Base-by-base conservation (phyloP, 352 stramenopile species). In the Phytophthora cajani region DNA sequence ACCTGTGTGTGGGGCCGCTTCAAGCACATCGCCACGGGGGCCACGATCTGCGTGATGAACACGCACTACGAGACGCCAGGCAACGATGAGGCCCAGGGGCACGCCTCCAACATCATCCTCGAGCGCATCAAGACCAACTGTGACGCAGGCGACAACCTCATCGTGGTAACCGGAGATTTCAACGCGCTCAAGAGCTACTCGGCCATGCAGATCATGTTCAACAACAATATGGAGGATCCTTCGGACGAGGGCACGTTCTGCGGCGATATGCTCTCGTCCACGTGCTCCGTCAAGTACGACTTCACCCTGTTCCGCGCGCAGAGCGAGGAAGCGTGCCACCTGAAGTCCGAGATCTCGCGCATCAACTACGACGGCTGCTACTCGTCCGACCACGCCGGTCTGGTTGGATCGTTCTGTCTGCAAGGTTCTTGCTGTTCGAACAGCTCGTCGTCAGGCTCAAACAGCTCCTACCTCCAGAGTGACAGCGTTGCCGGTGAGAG, bases 21-120 rank as follows among this genome's bases (percentile, higher is more conserved):
- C 74, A 57, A 92, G 62, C 84, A 93, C 68, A 82, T 81, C 53
- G 62, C 59, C n/a, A 87, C 78, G 1, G 82, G 84, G 16, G 67
- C 83, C 14, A 91, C 81, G 0, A 84, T 90, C 1, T 95, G 87
- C 33, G 69, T 95, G 16, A 58, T 93, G 32, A 95, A 95, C 71
- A 93, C 87, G 51, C 87, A 93, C 78, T 95, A 90, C 67, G 87
- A 95, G 73, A 95, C 84, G 2, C 85, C 83, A 17, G 87, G 87
- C 5, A 92, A 93, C 19, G 78, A 92, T 33, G 77, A 88, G 47
- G 85, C 85, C 12, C 87, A 94, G 74, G 74, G 80, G 19, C 75
- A 93, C 54, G 84, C 73, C 21, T 88, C 87, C 7, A 77, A 86
- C 21, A 89, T 95, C 63, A 82, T 95, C 27, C 73, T 91, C 33